A percentile compares a stretch with the other conserved stretches of the same genome.
These are phyloP conservation scores for Ogataea populi-albae DNA, from an alignment of 805 yeast genomes.

Conservation along the genomic window DNA sequence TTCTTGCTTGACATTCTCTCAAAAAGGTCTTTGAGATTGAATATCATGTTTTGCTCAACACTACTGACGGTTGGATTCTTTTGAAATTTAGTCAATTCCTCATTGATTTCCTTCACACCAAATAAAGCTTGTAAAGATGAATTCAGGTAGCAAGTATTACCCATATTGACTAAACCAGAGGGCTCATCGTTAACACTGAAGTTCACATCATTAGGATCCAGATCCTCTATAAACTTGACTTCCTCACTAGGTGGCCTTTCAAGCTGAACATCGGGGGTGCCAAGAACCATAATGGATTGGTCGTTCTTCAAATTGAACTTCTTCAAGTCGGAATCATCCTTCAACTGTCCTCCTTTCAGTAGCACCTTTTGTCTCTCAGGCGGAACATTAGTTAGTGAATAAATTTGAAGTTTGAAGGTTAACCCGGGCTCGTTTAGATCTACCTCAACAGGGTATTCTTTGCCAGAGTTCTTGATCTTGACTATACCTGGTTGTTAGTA, in stretches of 20 bases:
- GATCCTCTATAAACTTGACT: constrained; percentile 67
- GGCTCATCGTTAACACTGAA: constrained; percentile 41
- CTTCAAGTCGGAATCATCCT: constrained; percentile 57
- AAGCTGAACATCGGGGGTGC: constrained; percentile 64
- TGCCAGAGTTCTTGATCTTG: constrained; percentile 66
- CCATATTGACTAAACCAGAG: constrained; percentile 64
- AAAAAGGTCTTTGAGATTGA: constrained; percentile 42
- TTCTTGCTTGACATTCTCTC: constrained; percentile 41
- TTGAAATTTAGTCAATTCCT: constrained; percentile 27
- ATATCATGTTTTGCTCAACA: constrained; percentile 28
- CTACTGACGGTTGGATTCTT: constrained; percentile 17
- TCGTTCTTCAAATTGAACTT: constrained; percentile 57
- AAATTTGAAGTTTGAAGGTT: constrained; percentile 66
- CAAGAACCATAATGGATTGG: constrained; percentile 81
- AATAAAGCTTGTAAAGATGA: constrained; percentile 61
- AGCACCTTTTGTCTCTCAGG: constrained; percentile 85
- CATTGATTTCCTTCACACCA: constrained; percentile 42
- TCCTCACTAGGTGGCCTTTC: constrained; percentile 46
- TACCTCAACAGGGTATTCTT: constrained; percentile 55
- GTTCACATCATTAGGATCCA: constrained; percentile 29
- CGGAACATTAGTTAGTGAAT: constrained; percentile 77
- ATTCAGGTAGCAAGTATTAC: constrained; percentile 77
- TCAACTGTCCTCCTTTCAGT: constrained; percentile 83
- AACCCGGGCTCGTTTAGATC: constrained; percentile 55
- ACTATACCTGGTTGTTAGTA: constrained; percentile 23